Conservation (phyloP, 2,329 filamentous ascomycete species). For the Botrytis pseudocinerea region DNA sequence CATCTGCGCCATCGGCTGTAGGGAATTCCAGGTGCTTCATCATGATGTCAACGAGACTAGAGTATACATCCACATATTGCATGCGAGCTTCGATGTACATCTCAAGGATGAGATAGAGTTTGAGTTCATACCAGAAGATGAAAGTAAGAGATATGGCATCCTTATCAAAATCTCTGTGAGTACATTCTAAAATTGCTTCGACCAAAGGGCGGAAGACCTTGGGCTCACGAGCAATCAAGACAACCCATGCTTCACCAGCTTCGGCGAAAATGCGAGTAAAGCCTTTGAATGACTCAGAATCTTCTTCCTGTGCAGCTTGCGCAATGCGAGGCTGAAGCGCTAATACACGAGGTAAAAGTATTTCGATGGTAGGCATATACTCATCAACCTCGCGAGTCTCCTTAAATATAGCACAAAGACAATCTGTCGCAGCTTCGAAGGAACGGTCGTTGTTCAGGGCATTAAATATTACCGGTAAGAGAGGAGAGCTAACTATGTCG, state of each 20-base stretch:
- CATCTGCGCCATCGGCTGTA: conserved; percentile 63
- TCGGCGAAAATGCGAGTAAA: conserved; percentile 89
- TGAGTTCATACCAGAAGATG: conserved; percentile 97
- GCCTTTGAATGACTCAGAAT: conserved; percentile 82
- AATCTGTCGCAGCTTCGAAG: conserved; percentile 87
- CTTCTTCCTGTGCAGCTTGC: conserved; percentile 74
- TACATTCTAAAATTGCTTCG: conserved; percentile 89
- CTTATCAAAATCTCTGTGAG: conserved; percentile 79
- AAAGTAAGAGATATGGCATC: conserved; percentile 95
- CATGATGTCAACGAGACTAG: conserved; percentile 88
- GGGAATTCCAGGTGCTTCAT: conserved; percentile 89
- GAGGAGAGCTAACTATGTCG: conserved; percentile 79
- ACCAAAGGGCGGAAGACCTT: conserved; percentile 80
- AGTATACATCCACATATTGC: conserved; percentile 77
- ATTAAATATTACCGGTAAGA: conserved; percentile 78
- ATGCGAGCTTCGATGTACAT: conserved; percentile 81
- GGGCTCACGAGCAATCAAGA: conserved; percentile 84
- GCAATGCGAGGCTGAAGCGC: conserved; percentile 74
- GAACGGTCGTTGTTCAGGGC: conserved; percentile 74
- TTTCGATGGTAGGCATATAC: conserved; percentile 76
- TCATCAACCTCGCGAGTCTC: conserved; percentile 95
- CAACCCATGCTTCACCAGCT: conserved; percentile 91
- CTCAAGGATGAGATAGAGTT: conserved; percentile 91
- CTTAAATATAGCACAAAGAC: conserved; percentile 84
- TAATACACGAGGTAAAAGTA: conserved; percentile 79